Conservation (phyloP, 768 basidiomycete genomes). For the Coprinopsis cinerea region DNA sequence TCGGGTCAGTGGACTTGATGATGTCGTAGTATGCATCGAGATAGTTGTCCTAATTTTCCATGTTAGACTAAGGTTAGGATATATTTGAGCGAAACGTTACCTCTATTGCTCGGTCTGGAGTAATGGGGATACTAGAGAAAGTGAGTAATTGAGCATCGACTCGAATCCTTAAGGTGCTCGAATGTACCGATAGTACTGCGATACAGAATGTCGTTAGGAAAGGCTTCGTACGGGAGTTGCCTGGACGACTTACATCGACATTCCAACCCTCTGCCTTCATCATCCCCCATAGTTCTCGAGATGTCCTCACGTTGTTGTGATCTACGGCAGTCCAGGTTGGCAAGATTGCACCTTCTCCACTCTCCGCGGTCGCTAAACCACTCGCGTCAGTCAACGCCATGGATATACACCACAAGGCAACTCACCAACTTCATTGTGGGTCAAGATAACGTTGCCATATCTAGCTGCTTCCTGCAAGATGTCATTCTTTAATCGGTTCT, state of each 20-base stretch:
- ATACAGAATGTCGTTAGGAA: slow-evolving; percentile 10
- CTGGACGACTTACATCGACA: slow-evolving; percentile 59
- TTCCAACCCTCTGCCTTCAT: slow-evolving; percentile 84
- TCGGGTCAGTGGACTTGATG: slow-evolving; percentile 74
- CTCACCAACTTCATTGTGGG: slow-evolving; percentile 88
- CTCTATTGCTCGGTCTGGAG: slow-evolving; percentile 87
- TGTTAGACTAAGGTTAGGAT: neutral
- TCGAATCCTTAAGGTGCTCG: neutral
- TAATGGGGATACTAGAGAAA: slow-evolving; percentile 80
- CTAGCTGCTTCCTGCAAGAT: slow-evolving; percentile 81
- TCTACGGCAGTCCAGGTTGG: slow-evolving; percentile 96
- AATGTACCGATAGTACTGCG: slow-evolving; percentile 67
- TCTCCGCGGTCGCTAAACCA: slow-evolving; percentile 18
- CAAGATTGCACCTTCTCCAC: slow-evolving; percentile 74
- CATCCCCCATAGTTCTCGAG: slow-evolving; percentile 76
- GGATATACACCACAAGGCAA: slow-evolving; percentile 1
- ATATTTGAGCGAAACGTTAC: slow-evolving; percentile 34
- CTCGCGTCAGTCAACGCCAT: neutral
- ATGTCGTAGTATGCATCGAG: slow-evolving; percentile 88
- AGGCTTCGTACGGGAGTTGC: neutral
- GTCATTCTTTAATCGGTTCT: slow-evolving; percentile 81
- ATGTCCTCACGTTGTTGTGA: slow-evolving; percentile 74
- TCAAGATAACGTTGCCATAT: slow-evolving; percentile 85
- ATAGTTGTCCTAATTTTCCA: slow-evolving; percentile 72
- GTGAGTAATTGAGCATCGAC: neutral